These are phyloP conservation scores for Boechera divaricarpa DNA, from an alignment of 345 rosid genomes.

Conservation along the genomic window DNA sequence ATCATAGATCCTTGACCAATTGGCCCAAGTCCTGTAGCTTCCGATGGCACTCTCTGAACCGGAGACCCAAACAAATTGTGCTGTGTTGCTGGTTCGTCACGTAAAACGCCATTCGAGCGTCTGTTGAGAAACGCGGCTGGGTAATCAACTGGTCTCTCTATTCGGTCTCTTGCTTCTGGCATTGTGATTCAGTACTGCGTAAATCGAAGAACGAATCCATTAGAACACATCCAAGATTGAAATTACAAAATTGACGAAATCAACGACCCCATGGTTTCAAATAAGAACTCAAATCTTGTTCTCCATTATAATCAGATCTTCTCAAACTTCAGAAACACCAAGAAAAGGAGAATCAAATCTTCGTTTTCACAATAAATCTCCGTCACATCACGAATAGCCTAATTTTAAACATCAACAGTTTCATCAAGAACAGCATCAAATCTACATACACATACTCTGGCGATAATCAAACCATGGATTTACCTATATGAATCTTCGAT, in stretches of 20 bases:
- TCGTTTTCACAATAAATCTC: not conserved
- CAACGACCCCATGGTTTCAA: not conserved
- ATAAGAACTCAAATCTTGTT: constrained; percentile 19
- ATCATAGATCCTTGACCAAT: constrained; percentile 26
- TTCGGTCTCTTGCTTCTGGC: constrained; percentile 81
- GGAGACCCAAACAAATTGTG: constrained; percentile 50
- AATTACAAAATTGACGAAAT: not conserved
- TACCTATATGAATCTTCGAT: constrained; percentile 30
- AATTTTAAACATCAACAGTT: not conserved
- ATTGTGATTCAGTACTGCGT: constrained; percentile 39
- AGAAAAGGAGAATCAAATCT: not conserved
- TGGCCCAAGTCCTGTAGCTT: constrained; percentile 1
- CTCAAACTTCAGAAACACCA: not conserved
- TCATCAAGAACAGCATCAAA: constrained; percentile 20
- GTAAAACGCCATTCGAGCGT: constrained; percentile 50
- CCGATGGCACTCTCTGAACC: constrained; percentile 35
- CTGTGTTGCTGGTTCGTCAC: constrained; percentile 46
- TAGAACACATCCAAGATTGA: not conserved
- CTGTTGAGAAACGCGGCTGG: constrained; percentile 53
- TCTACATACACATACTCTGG: not conserved
- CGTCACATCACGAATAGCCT: constrained; percentile 13
- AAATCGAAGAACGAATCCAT: not conserved
- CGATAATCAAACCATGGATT: not conserved
- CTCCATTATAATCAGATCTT: not conserved
- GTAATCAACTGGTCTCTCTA: constrained; percentile 60